Conservation (phyloP, 805 yeast species). For the Kodamaea restingae region DNA sequence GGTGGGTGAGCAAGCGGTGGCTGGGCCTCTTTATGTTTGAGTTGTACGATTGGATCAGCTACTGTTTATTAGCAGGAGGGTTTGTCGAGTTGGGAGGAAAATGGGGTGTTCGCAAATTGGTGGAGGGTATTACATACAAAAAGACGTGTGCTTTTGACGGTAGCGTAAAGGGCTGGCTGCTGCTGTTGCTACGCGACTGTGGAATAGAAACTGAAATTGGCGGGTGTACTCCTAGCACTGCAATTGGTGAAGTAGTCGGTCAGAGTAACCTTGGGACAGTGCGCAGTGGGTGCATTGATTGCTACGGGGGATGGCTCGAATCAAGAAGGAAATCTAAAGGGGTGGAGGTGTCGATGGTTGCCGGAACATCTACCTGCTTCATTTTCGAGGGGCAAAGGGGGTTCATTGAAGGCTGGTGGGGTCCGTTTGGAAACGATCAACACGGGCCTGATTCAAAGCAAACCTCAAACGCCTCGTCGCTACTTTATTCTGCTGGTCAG, state of each 20-base stretch:
- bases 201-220: conserved; percentile 14
- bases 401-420: conserved; percentile 51
- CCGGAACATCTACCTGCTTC: conserved; percentile 62
- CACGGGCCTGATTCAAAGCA: neutral
- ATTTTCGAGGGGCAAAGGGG: conserved; percentile 18
- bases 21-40: conserved; percentile 42
- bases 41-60: conserved; percentile 46
- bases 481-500: conserved; percentile 42
- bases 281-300: conserved; percentile 52
- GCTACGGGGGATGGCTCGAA: conserved; percentile 52
- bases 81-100: conserved; percentile 2
- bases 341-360: conserved; percentile 43
- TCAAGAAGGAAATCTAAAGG: neutral
- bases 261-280: conserved; percentile 15
- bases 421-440: conserved; percentile 45
- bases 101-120: conserved; percentile 3
- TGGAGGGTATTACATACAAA: neutral
- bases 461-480: too few relatives aligned
- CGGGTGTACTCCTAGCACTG: conserved; percentile 19
- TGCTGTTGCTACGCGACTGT: conserved; percentile 22
- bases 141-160: conserved; percentile 48
- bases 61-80: conserved; percentile 25
- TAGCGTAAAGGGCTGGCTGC: conserved; percentile 52
- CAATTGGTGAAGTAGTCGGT: conserved; percentile 5
- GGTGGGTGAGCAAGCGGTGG: conserved; percentile 28